phyloP scores from a whole-genome alignment of 495 filamentous ascomycete genomes.

The Talaromyces trachyspermus region DNA sequence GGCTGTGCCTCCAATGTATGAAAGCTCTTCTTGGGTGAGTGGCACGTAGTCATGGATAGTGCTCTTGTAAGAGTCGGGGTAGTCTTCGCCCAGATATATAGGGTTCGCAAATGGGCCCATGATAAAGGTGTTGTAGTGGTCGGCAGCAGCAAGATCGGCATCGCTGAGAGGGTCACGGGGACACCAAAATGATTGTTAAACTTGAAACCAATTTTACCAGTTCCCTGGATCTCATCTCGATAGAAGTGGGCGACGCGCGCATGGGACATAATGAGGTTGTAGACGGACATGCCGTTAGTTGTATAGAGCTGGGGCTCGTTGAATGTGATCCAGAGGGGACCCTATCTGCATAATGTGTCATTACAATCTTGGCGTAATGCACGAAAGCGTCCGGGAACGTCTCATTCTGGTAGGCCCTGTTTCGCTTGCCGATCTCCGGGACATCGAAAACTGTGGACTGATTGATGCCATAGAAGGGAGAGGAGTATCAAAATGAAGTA shows the following conservation, averaged over 20 bases:
- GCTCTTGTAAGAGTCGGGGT: constrained; percentile 26
- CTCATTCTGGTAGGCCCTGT: constrained; percentile 28
- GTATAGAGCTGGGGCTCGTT: constrained; percentile 35
- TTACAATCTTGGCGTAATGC: constrained; percentile 30
- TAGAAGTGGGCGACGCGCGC: constrained; percentile 34
- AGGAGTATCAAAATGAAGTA: constrained; percentile 37
- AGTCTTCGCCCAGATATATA: constrained; percentile 34
- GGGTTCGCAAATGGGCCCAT: constrained; percentile 34
- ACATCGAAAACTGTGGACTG: constrained; percentile 17
- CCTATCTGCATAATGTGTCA: constrained; percentile 34
- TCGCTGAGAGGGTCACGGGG: constrained; percentile 22
- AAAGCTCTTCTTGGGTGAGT: constrained; percentile 26
- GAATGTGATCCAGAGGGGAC: constrained; percentile 42
- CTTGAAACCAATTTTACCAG: constrained; percentile 32
- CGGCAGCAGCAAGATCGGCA: constrained; percentile 28
- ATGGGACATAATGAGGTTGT: constrained; percentile 33
- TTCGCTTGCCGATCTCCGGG: constrained; percentile 23
- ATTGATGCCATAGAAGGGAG: constrained; percentile 19
- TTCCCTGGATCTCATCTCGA: constrained; percentile 29
- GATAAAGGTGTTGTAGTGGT: constrained; percentile 33
- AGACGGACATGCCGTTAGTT: constrained; percentile 22
- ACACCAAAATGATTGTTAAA: constrained; percentile 37
- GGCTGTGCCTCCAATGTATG: constrained; percentile 25
- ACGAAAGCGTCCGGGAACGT: constrained; percentile 30
- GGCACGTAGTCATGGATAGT: constrained; percentile 19